These are phyloP conservation scores for Perkinsus chesapeaki DNA, from an alignment of 169 alveolate genomes.

Conservation along the genomic window DNA sequence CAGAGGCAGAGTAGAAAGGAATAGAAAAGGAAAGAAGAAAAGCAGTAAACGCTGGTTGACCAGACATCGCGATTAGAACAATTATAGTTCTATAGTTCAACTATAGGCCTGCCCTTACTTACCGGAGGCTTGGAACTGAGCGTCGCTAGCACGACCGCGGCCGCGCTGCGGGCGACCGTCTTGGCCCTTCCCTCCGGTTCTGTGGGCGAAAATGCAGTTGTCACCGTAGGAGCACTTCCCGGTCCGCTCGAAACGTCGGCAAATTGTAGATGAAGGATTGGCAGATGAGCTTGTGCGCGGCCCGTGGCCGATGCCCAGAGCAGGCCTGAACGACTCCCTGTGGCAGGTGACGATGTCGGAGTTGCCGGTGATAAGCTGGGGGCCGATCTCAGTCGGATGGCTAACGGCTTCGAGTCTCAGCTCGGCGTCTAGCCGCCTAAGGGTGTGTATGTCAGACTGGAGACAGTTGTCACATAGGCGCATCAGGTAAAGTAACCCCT, in stretches of 20 bases:
- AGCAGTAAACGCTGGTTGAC: no score
- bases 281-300: not conserved
- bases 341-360: not conserved
- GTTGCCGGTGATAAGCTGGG: not conserved
- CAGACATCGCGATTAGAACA: no score
- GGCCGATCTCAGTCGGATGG: not conserved
- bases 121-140: not conserved
- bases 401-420: not conserved
- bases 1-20: no score
- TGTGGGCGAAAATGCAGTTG: not conserved
- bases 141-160: not conserved
- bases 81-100: no score
- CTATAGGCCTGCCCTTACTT: not conserved
- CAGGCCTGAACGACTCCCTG: not conserved
- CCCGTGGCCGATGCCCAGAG: not conserved
- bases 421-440: not conserved
- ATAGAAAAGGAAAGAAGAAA: no score
- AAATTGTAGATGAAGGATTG: not conserved
- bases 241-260: not conserved
- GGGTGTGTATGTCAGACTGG: not conserved
- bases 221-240: not conserved
- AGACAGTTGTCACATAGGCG: not conserved
- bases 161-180: not conserved
- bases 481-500: not conserved
- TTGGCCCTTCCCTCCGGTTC: not conserved